phyloP scores from a whole-genome alignment of 345 rosid genomes.

The Noccaea caerulescens region DNA sequence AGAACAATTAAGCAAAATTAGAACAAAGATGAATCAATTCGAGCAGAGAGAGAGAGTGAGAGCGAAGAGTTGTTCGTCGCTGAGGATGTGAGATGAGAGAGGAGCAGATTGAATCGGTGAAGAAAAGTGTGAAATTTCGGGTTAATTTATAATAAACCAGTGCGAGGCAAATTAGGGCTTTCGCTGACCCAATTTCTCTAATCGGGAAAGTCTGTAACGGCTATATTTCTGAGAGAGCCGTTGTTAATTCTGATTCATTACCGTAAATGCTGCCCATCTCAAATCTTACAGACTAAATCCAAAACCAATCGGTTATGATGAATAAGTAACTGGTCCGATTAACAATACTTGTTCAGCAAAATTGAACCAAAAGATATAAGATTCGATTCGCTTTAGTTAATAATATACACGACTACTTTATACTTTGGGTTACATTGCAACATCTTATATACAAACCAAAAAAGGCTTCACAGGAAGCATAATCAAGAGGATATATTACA shows the following conservation, averaged over 20 bases:
- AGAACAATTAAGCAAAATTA: background rate
- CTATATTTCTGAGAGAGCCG: constrained; percentile 34
- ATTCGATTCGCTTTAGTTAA: constrained; percentile 5
- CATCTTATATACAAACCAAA: constrained; percentile 1
- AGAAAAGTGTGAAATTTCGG: background rate
- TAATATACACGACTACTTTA: background rate
- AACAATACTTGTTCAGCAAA: background rate
- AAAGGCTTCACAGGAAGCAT: constrained; percentile 19
- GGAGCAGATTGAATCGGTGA: constrained; percentile 22
- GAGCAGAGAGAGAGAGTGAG: constrained; percentile 8
- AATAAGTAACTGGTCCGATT: no score
- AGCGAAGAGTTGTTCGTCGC: constrained; percentile 24
- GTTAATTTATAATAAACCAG: background rate
- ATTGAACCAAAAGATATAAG: background rate
- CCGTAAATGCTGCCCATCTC: background rate
- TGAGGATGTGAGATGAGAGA: background rate
- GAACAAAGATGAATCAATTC: constrained; percentile 5
- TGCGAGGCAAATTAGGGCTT: constrained; percentile 28
- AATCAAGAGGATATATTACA: background rate
- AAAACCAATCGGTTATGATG: constrained; percentile 14
- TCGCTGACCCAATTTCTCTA: background rate
- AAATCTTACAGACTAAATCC: background rate
- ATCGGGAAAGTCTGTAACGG: constrained; percentile 27
- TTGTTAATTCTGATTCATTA: background rate
- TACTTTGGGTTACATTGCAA: background rate